phyloP scores from a whole-genome alignment of 306 rosid species.

The Lathyrus sativus region DNA sequence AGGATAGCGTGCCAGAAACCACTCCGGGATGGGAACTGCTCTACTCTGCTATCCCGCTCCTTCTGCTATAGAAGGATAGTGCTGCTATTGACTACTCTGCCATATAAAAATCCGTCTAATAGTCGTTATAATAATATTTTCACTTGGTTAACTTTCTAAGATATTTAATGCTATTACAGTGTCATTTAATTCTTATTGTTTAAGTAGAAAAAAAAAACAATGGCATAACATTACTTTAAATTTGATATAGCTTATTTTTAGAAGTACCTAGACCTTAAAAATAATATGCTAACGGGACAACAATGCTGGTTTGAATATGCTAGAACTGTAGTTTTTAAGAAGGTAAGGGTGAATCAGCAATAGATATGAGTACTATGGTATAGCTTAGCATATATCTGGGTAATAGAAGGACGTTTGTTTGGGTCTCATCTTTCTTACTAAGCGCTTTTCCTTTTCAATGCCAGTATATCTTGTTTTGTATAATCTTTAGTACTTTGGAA shows the following conservation, averaged over 20 bases:
- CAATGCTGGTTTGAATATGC: slow-evolving; percentile 22
- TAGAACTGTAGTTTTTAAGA: background rate
- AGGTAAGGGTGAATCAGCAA: slow-evolving; percentile 1
- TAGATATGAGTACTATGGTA: background rate
- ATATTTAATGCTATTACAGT: background rate
- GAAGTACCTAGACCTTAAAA: slow-evolving; percentile 14
- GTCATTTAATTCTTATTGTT: background rate
- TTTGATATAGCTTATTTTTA: background rate
- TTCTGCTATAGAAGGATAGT: too few species aligned
- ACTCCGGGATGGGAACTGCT: too few species aligned
- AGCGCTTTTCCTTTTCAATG: slow-evolving; percentile 21
- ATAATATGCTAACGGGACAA: slow-evolving; percentile 14
- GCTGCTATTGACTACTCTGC: too few species aligned
- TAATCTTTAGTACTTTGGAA: background rate
- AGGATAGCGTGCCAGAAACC: too few species aligned
- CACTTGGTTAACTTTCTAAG: background rate
- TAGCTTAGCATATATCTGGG: background rate
- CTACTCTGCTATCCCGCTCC: too few species aligned
- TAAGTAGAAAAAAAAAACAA: background rate
- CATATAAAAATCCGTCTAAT: too few species aligned
- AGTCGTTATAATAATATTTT: too few species aligned
- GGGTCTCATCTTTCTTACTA: background rate
- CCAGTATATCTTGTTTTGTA: background rate
- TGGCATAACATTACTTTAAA: background rate
- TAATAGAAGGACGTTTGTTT: background rate